A percentile compares a stretch with the other conserved stretches of the same genome.
Conservation (phyloP, 371 early-diverging fungal genomes). For the Syncephalis plumigaleata region DNA sequence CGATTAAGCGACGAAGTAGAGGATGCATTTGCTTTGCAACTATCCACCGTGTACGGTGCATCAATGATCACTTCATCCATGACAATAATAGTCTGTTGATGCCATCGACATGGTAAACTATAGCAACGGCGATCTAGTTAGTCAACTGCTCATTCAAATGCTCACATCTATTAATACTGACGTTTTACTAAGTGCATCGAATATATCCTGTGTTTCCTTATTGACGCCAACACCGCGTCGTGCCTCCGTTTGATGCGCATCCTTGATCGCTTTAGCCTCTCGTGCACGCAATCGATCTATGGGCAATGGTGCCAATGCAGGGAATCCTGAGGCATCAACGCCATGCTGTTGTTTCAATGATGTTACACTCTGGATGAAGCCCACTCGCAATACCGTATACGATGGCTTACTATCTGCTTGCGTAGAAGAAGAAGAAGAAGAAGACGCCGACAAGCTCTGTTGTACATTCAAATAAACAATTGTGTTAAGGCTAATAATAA, state of each 20-base stretch:
- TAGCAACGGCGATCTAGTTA: too few species aligned
- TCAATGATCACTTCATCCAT: constrained; percentile 66
- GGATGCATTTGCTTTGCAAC: constrained; percentile 41
- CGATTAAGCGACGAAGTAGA: constrained; percentile 39
- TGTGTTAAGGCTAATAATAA: background rate
- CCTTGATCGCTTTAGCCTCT: constrained; percentile 33
- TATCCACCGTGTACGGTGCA: constrained; percentile 56
- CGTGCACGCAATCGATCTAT: constrained; percentile 36
- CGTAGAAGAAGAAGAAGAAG: background rate
- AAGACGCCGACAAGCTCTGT: background rate
- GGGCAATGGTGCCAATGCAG: background rate
- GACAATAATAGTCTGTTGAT: constrained; percentile 53
- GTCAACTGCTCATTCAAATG: too few species aligned
- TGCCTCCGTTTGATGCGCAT: constrained; percentile 33
- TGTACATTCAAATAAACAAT: background rate
- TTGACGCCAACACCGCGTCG: constrained; percentile 69
- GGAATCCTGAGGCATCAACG: background rate
- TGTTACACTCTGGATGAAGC: background rate
- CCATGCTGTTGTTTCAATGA: background rate
- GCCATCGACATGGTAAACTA: constrained; percentile 67
- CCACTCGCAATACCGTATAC: background rate
- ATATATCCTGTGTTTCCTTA: constrained; percentile 55
- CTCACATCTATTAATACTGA: constrained; percentile 12
- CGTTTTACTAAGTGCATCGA: constrained; percentile 69
- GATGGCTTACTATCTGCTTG: background rate